Base-by-base conservation (phyloP, 305 asterid species). In the Rubia tinctorum region DNA sequence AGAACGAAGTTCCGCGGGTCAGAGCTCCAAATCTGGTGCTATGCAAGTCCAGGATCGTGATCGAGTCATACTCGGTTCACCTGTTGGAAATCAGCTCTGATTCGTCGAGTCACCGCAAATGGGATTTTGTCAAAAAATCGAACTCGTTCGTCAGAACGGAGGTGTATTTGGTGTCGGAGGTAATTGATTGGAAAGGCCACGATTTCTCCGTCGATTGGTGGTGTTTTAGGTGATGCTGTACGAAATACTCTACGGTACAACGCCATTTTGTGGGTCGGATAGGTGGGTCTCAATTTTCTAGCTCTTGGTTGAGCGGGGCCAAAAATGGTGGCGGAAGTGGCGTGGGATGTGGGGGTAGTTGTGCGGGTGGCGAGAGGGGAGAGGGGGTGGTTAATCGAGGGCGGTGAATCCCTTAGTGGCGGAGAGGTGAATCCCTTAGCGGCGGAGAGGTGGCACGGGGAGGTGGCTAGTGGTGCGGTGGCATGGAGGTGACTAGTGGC, bases 81-180 rank as follows among this genome's bases (percentile, higher is more conserved):
- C 30, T 2, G 12, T 84, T 67, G 1, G 87, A 79, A 6, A 66
- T 79, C 73, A 79, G 67, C 20, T 51, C 78, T 3, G 81, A 78
- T 45, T 71, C 91, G 14, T 13, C 71, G 71, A 74, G 85, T 49
- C 77, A 84, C 55, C 79, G 78, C 59, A 80, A 80, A 37, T 76
- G 86, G 4, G 83, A 82, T 65, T 82, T 86, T 55, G 78, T 75
- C 7, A 88, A 81, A 74, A 91, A 90, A 61, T 87, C 97, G 5
- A 93, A 93, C 82, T 93, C 98, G 18, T 93, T 93, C 80, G 96
- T 93, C 44, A 97, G 97, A 13, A 91, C 98, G 9, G 97, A 93
- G 79, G 97, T 91, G 77, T 91, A 93, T 84, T 82, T 93, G 56
- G 93, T 96, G 42, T 96, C 98, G 76, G 97, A 93, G 88, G 78